Base-by-base conservation (phyloP, 148 eudicot genomes). In the Hydrangea macrophylla region DNA sequence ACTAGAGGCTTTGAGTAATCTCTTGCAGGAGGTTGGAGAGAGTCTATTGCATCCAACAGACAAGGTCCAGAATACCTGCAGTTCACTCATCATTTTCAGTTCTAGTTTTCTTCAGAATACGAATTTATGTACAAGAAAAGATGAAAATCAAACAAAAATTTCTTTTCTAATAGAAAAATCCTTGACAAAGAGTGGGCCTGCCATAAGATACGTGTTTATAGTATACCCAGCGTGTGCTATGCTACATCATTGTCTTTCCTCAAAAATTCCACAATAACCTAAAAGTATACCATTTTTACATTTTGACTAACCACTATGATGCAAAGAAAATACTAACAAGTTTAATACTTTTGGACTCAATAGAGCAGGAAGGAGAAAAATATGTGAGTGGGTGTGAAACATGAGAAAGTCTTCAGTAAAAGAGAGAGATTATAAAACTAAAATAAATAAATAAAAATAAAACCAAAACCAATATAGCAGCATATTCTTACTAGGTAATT, bases 11-110 rank as follows among this genome's bases (percentile, higher is more conserved):
- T 88, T 50, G 85, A 85, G 71, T 86, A 85, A 69, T 94, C 96
- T 78, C 98, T 85, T 25, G 72, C 74, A 62, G 98, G 98, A 69
- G 92, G 88, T 26, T 53, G 76, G 35, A 94, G 78, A 24, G 83
- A 75, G 81, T 94, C 92, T 70, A 94, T 87, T 60, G 90, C 89
- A 69, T 81, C 96, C 76, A 90, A 64, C 39, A 94, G 83, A 81
- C 73, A 77, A 55, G 91, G 88, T 60, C 98, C 98, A 53, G 72
- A 79, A 70, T 81, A 88, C 98, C 98, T 94, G 88, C 69, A 83
- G 56, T 56, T 55, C 20, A 30, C 45, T 30, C 8, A 48, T 31
- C 27, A 53, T 24, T 20, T 31, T 56, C 40, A 45, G 28, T n/a
- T n/a, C n/a, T n/a, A n/a, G n/a, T n/a, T n/a, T n/a, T 54, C 18